A percentile compares a stretch with the other conserved stretches of the same genome.
Evolutionary conservation across 2,329 filamentous ascomycete species (phyloP).

Genomic region (Lachnellula arida): DNA sequence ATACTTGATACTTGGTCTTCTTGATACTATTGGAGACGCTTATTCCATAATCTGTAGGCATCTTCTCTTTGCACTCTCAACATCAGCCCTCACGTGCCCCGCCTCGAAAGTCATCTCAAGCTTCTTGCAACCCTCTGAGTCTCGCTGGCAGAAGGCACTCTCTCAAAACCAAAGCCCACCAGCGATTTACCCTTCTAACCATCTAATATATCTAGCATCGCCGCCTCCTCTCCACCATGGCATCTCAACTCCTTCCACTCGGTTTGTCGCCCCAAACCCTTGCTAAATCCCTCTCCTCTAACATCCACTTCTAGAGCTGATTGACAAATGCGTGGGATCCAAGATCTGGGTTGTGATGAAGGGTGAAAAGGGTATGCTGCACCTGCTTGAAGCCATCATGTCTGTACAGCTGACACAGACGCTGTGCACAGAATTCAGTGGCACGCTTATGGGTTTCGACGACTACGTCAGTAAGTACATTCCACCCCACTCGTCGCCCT

Average conservation of each 20-base stretch:
- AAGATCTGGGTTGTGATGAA: constrained; percentile 99
- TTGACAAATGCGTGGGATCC: constrained; percentile 97
- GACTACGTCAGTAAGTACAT: constrained; percentile 97
- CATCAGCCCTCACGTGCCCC: neutral
- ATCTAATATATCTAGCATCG: neutral
- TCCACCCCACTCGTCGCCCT: constrained; percentile 2
- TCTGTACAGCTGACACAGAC: neutral
- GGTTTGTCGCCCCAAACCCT: constrained; percentile 14
- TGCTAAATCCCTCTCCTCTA: constrained; percentile 11
- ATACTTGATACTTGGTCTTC: neutral
- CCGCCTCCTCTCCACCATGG: constrained; percentile 20
- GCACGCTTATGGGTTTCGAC: constrained; percentile 91
- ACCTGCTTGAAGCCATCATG: neutral
- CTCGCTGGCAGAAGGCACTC: neutral
- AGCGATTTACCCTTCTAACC: neutral
- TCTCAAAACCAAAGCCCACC: neutral
- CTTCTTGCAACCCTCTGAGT: too few species aligned
- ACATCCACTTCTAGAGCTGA: constrained; percentile 64
- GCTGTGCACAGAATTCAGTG: constrained; percentile 73
- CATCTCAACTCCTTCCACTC: constrained; percentile 30
- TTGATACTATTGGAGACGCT: neutral
- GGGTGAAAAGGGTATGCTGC: constrained; percentile 78
- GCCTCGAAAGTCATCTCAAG: neutral
- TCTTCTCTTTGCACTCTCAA: neutral
- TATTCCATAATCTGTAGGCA: neutral